Evolutionary conservation across 129 eudicot species (phyloP).

Genomic region (Flaveria brownii): DNA sequence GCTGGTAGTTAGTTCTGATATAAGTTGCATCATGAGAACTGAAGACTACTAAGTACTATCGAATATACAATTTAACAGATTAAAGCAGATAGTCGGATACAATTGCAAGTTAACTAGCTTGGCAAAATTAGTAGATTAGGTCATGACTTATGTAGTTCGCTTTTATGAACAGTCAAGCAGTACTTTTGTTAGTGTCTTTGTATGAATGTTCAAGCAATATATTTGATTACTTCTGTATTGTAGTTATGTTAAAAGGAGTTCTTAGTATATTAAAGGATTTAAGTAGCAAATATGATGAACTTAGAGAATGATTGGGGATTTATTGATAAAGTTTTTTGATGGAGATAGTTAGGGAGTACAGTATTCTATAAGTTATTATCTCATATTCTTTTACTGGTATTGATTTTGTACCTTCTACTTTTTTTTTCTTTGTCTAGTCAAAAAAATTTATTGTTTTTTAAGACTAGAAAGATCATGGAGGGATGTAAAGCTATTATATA

Average conservation of each 20-base stretch:
- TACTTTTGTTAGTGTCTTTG: too few species aligned
- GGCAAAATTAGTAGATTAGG: too few species aligned
- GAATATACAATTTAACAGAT: too few species aligned
- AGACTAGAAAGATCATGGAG: not conserved
- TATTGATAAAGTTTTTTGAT: not conserved
- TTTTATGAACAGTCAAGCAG: too few species aligned
- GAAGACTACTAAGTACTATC: not conserved
- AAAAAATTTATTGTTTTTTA: not conserved
- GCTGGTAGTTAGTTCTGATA: not conserved
- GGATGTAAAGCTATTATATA: not conserved
- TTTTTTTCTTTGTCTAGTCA: not conserved
- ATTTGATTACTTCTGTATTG: too few species aligned
- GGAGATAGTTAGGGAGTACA: slow-evolving; percentile 2
- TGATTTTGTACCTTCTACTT: not conserved
- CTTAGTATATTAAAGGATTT: too few species aligned
- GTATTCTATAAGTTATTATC: not conserved
- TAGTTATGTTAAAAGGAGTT: too few species aligned
- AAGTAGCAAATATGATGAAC: not conserved
- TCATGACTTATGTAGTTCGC: too few species aligned
- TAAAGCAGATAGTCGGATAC: too few species aligned
- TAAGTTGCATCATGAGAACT: not conserved
- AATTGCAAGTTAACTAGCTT: too few species aligned
- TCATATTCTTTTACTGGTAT: not conserved
- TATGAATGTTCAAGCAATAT: too few species aligned
- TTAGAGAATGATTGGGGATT: slow-evolving; percentile 3